Conservation (phyloP, 352 stramenopile species). For the Pythium diclinum region DNA sequence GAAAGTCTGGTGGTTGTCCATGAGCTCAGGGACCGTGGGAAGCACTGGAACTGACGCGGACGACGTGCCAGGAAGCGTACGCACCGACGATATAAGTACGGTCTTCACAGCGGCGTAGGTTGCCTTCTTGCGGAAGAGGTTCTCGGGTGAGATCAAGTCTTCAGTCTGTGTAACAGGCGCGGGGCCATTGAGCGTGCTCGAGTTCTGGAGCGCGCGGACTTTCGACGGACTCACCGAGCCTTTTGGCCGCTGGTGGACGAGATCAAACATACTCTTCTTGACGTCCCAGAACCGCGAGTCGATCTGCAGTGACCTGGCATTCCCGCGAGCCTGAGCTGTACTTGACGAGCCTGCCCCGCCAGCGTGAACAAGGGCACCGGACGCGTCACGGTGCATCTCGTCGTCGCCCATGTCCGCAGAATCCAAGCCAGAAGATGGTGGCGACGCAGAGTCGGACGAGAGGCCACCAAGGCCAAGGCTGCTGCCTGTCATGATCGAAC, state of each 20-base stretch:
- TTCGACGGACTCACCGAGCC: conserved; percentile 45
- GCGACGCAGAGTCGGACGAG: background rate
- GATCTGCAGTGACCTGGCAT: conserved; percentile 30
- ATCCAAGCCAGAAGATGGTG: background rate
- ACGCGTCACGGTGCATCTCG: conserved; percentile 7
- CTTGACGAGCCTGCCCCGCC: background rate
- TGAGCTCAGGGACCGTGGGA: conserved; percentile 26
- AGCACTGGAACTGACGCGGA: conserved; percentile 37
- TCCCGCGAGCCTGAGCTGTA: background rate
- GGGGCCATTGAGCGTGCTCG: conserved; percentile 30
- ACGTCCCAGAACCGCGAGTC: conserved; percentile 69
- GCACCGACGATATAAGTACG: conserved; percentile 55
- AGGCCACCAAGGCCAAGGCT: background rate
- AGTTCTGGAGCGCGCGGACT: conserved; percentile 40
- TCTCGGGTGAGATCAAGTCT: conserved; percentile 61
- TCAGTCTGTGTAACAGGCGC: conserved; percentile 36
- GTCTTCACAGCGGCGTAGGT: conserved; percentile 60
- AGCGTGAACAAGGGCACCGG: background rate
- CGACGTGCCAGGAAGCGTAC: conserved; percentile 34
- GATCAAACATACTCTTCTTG: conserved; percentile 65
- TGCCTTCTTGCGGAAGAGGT: conserved; percentile 63
- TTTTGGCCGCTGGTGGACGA: conserved; percentile 32
- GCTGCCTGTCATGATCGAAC: background rate
- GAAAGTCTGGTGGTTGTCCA: conserved; percentile 24
- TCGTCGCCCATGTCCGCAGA: conserved; percentile 10